These are phyloP conservation scores for Rhodotorula taiwanensis DNA, from an alignment of 768 basidiomycete species.

Conservation along the genomic window DNA sequence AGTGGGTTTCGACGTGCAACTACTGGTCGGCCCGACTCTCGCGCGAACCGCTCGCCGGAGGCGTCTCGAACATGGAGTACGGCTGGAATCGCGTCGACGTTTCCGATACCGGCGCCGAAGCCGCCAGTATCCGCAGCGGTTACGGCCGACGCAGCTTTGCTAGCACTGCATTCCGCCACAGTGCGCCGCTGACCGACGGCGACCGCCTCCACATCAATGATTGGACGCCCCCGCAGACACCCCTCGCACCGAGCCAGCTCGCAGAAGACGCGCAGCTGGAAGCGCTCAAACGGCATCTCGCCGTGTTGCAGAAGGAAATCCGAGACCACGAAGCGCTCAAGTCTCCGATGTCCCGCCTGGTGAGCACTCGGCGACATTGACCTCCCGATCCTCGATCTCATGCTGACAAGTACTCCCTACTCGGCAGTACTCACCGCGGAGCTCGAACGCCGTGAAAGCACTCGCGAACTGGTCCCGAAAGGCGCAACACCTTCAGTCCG, in stretches of 20 bases:
- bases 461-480: slow-evolving; percentile 84
- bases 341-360: slow-evolving; percentile 72
- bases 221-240: slow-evolving; percentile 86
- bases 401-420: background rate
- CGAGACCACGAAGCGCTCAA: slow-evolving; percentile 75
- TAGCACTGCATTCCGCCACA: slow-evolving; percentile 55
- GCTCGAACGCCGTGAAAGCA: slow-evolving; percentile 67
- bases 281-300: slow-evolving; percentile 73
- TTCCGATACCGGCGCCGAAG: slow-evolving; percentile 29
- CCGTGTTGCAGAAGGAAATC: slow-evolving; percentile 66
- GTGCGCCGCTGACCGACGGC: slow-evolving; percentile 24
- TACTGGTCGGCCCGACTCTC: slow-evolving; percentile 96
- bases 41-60: slow-evolving; percentile 89
- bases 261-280: slow-evolving; percentile 93
- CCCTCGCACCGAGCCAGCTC: slow-evolving; percentile 71
- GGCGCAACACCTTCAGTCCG: slow-evolving; percentile 77
- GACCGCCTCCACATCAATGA: slow-evolving; percentile 78
- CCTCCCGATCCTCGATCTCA: too few relatives aligned
- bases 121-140: slow-evolving; percentile 35
- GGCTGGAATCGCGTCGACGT: slow-evolving; percentile 76
- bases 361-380: slow-evolving; percentile 47
- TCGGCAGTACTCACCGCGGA: slow-evolving; percentile 69
- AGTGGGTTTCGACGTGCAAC: slow-evolving; percentile 98
- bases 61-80: slow-evolving; percentile 98
- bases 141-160: slow-evolving; percentile 65